phyloP scores from a whole-genome alignment of 2,329 filamentous ascomycete genomes.

The Chaetomiaceae sp. region DNA sequence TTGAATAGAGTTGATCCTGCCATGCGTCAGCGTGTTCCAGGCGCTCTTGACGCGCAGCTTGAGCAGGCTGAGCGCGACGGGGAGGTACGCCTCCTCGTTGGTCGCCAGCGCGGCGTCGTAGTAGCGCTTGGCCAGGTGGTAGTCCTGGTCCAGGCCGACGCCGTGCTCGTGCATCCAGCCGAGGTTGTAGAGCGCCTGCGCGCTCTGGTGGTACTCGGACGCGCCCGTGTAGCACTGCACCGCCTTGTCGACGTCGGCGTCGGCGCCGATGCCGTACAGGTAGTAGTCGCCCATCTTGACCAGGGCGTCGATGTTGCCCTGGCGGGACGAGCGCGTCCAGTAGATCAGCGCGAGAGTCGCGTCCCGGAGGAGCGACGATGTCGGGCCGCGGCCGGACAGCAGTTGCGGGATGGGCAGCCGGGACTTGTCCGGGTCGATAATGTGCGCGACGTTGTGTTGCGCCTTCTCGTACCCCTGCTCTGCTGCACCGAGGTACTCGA shows the following conservation, averaged over 20 bases:
- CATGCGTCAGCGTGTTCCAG: slow-evolving; percentile 90
- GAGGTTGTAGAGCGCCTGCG: slow-evolving; percentile 93
- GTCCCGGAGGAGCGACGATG: slow-evolving; percentile 45
- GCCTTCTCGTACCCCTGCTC: slow-evolving; percentile 89
- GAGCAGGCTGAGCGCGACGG: slow-evolving; percentile 81
- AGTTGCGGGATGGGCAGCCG: slow-evolving; percentile 53
- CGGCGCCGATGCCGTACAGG: slow-evolving; percentile 71
- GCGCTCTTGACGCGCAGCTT: slow-evolving; percentile 82
- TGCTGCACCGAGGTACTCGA: slow-evolving; percentile 80
- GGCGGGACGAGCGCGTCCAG: slow-evolving; percentile 91
- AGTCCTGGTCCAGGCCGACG: slow-evolving; percentile 87
- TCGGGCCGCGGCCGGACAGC: slow-evolving; percentile 40
- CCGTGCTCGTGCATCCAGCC: slow-evolving; percentile 99
- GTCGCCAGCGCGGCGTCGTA: slow-evolving; percentile 91
- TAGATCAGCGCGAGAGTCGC: slow-evolving; percentile 72
- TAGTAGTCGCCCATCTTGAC: slow-evolving; percentile 99
- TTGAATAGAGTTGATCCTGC: slow-evolving; percentile 86
- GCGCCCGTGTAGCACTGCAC: slow-evolving; percentile 90
- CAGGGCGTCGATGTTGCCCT: slow-evolving; percentile 86
- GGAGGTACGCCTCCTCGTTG: slow-evolving; percentile 89
- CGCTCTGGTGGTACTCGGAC: slow-evolving; percentile 85
- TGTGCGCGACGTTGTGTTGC: slow-evolving; percentile 84
- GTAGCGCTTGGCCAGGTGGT: slow-evolving; percentile 92
- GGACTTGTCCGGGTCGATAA: slow-evolving; percentile 71
- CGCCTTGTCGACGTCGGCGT: slow-evolving; percentile 73